phyloP scores from a whole-genome alignment of 495 filamentous ascomycete genomes.

The Neurospora sp. region DNA sequence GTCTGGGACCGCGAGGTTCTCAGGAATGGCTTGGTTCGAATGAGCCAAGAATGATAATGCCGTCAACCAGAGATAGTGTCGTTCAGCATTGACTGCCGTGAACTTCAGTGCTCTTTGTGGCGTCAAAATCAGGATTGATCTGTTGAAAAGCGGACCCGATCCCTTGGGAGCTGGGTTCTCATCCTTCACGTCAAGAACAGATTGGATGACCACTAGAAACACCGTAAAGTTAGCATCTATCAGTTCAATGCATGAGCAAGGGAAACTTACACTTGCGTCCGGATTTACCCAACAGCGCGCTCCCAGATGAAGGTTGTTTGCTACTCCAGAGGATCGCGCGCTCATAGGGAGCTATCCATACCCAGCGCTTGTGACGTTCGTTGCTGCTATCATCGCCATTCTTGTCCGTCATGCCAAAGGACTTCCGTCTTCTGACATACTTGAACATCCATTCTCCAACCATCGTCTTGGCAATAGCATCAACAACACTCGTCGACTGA shows the following conservation, averaged over 20 bases:
- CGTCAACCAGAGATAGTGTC: slow-evolving; percentile 92
- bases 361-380: slow-evolving; percentile 89
- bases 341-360: slow-evolving; percentile 96
- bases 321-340: slow-evolving; percentile 95
- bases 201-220: slow-evolving; percentile 76
- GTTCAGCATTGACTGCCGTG: slow-evolving; percentile 69
- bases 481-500: slow-evolving; percentile 77
- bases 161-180: slow-evolving; percentile 80
- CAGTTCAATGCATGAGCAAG: neutral
- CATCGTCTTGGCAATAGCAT: slow-evolving; percentile 97
- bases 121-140: slow-evolving; percentile 90
- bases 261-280: slow-evolving; percentile 78
- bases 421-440: slow-evolving; percentile 85
- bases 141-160: slow-evolving; percentile 60
- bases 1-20: slow-evolving; percentile 51
- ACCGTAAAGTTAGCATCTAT: neutral
- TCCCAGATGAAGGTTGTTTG: slow-evolving; percentile 85
- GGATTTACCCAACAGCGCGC: slow-evolving; percentile 85
- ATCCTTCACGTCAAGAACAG: slow-evolving; percentile 92
- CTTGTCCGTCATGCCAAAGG: slow-evolving; percentile 73
- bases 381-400: slow-evolving; percentile 48
- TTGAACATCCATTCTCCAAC: slow-evolving; percentile 99
- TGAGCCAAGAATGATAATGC: slow-evolving; percentile 90
- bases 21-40: slow-evolving; percentile 61
- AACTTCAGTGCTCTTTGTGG: slow-evolving; percentile 93